Conservation (phyloP, 2,329 filamentous ascomycete genomes). For the Raffaelea deltoideospora region DNA sequence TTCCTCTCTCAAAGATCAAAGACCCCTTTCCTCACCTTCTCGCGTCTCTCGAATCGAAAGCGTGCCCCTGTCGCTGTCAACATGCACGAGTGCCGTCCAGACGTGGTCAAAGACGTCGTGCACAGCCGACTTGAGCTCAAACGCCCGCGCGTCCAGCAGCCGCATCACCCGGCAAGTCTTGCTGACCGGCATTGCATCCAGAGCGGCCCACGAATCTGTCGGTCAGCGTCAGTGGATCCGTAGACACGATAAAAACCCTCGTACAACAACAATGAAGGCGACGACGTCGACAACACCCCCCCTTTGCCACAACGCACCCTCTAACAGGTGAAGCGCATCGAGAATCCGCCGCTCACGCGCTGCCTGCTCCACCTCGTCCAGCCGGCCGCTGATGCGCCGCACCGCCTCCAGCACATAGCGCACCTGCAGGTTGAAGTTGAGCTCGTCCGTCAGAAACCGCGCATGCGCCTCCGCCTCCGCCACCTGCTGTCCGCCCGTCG, state of each 20-base stretch:
- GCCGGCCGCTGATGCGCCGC: constrained; percentile 41
- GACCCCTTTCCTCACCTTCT: constrained; percentile 35
- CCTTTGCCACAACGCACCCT: constrained; percentile 24
- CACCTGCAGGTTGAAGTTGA: constrained; percentile 43
- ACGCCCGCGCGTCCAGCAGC: constrained; percentile 49
- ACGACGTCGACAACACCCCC: too few species aligned
- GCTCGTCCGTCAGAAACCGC: constrained; percentile 41
- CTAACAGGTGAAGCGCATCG: constrained; percentile 40
- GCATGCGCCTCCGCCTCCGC: constrained; percentile 37
- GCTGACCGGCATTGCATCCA: constrained; percentile 44
- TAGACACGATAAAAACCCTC: background rate
- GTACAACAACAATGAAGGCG: too few species aligned
- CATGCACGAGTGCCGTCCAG: constrained; percentile 54
- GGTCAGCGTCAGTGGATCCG: background rate
- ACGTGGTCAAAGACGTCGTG: constrained; percentile 49
- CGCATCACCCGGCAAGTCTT: constrained; percentile 46
- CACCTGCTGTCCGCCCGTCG: constrained; percentile 35
- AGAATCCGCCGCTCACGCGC: constrained; percentile 38
- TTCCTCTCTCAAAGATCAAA: too few species aligned
- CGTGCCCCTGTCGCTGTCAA: constrained; percentile 39
- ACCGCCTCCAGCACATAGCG: constrained; percentile 33
- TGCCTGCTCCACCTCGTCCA: constrained; percentile 44
- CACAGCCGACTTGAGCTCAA: constrained; percentile 50
- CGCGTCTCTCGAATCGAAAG: constrained; percentile 40
- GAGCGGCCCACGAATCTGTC: constrained; percentile 38